Base-by-base conservation (phyloP, 1,284 basidiomycete species). In the Marasmius fiardii region DNA sequence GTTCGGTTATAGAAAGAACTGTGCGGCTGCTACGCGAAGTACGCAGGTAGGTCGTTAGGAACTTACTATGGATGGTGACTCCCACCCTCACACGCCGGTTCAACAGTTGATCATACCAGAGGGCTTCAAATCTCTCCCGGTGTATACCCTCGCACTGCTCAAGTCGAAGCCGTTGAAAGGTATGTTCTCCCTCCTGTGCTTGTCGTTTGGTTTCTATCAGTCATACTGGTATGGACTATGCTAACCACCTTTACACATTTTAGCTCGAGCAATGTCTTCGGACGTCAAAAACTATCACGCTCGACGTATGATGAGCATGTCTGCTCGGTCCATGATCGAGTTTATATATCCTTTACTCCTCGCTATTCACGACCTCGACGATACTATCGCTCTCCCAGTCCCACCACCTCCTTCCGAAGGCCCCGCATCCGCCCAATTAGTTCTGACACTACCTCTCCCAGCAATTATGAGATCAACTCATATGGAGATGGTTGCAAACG, bases 161-260 rank as follows among this genome's bases (percentile, higher is more conserved):
- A 99, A 99, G 75, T 86, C 83, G 58, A 97, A 98, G 70, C 86
- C 94, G 24, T 73, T 99, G 44, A 97, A 98, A 85, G 92, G 94
- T 85, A 49, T 39, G 68, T 43, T 31, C 37, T 49, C n/a, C n/a
- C n/a, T n/a, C n/a, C n/a, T n/a, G n/a, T n/a, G n/a, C n/a, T n/a
- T n/a, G n/a, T n/a, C n/a, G n/a, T n/a, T n/a, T n/a, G n/a, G n/a
- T n/a, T n/a, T n/a, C n/a, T n/a, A n/a, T n/a, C n/a, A n/a, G n/a
- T n/a, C n/a, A n/a, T n/a, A n/a, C n/a, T n/a, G n/a, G n/a, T n/a
- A n/a, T n/a, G n/a, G n/a, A n/a, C n/a, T n/a, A n/a, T n/a, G 35
- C 35, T 39, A 43, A 33, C 48, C 57, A 39, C 57, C 28, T 50
- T 54, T 39, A 58, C 54, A 26, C 43, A 57, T 51, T 58, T 21